phyloP scores from a whole-genome alignment of 805 yeast species.

The Candida silvicultrix region DNA sequence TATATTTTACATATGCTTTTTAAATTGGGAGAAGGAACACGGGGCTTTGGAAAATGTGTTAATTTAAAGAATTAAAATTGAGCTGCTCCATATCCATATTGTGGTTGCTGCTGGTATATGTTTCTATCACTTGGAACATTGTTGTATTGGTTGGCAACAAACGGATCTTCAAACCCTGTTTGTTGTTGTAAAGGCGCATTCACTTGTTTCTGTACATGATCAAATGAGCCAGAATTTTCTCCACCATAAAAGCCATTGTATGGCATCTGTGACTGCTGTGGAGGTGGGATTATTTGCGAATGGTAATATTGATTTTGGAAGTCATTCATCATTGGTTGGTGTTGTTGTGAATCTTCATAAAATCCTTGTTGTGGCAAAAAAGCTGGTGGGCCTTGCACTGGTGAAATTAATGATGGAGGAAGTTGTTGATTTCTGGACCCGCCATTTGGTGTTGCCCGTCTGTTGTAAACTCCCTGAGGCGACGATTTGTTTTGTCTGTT shows the following conservation, averaged over 20 bases:
- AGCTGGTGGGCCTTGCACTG: neutral
- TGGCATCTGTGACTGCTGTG: neutral
- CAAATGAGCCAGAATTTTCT: neutral
- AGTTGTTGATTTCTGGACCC: neutral
- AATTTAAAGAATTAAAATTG: conserved; percentile 1
- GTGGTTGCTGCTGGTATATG: conserved; percentile 1
- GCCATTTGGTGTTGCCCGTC: conserved; percentile 7
- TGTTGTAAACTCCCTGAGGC: conserved; percentile 9
- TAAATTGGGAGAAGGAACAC: neutral
- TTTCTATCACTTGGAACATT: neutral
- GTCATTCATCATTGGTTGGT: conserved; percentile 5
- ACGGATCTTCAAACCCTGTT: conserved; percentile 3
- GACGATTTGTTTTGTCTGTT: conserved; percentile 13
- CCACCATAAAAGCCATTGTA: neutral
- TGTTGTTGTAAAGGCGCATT: neutral
- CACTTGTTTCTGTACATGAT: neutral
- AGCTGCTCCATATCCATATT: conserved; percentile 7
- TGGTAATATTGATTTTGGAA: neutral
- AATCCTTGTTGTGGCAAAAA: neutral
- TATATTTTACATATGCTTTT: neutral
- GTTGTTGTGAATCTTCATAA: conserved; percentile 2
- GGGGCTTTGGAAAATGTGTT: neutral
- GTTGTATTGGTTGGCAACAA: neutral
- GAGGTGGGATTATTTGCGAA: neutral
- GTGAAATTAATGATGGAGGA: neutral